Base-by-base conservation (phyloP, 495 filamentous ascomycete species). In the Hypoxylon rickii region DNA sequence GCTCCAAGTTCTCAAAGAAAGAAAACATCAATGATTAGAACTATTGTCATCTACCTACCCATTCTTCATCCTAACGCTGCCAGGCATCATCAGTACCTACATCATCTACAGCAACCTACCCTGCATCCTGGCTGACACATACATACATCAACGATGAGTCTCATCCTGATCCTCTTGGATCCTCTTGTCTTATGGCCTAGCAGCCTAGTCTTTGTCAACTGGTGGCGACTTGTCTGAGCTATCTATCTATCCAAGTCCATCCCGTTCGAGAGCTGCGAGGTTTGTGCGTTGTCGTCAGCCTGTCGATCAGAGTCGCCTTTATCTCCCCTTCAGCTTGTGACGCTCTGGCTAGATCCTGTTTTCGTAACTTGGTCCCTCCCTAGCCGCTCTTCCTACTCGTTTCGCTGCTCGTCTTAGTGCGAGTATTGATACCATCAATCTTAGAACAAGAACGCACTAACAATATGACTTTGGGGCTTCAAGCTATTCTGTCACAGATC, bases 261-360 rank as follows among this genome's bases (percentile, higher is more conserved):
- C 20, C 17, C 16, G 24, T 19, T 44, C 17, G 17, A 22, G 12
- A 43, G 0, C 26, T 63, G 53, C 37, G 59, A 49, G 12, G n/a
- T 57, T 63, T 63, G n/a, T 58, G 53, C 59, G 59, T 54, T 57
- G 38, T 21, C 32, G 37, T 50, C 38, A 40, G 18, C 59, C 53
- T 49, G 17, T 52, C 34, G 32, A 58, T 63, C 20, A 26, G 22
- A 21, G 7, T 40, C 26, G 13, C 17, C 43, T 50, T 49, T 53
- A 13, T 52, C 12, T 29, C 33, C 12, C 22, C 57, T 44, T 12
- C 18, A 22, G 7, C 38, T 37, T 19, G 56, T 49, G 42, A 56
- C 38, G 43, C 37, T 21, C 42, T 16, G 18, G 29, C 15, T 17
- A 50, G 40, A 41, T 20, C 31, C 22, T 44, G 19, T 17, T 44